A percentile compares a stretch with the other conserved stretches of the same genome.
These are phyloP conservation scores for Hypericum androsaemum DNA, from an alignment of 345 rosid genomes.

Conservation along the genomic window DNA sequence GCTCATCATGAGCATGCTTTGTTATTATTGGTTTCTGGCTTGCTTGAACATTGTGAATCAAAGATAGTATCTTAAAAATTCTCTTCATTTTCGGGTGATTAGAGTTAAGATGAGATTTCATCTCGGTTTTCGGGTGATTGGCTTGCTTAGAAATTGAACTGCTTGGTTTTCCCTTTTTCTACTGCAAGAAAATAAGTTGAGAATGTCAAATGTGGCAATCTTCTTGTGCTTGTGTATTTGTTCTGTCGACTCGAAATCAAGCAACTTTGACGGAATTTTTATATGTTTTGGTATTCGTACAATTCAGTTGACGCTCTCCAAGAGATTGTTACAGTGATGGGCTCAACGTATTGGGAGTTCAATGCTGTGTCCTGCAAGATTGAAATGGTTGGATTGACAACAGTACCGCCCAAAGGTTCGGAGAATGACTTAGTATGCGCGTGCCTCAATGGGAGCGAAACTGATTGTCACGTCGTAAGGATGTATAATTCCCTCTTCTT, in stretches of 20 bases:
- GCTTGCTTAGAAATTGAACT: too few relatives aligned
- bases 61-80: too few relatives aligned
- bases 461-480: slow-evolving; percentile 38
- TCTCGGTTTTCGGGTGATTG: too few relatives aligned
- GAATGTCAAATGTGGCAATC: too few relatives aligned
- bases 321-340: slow-evolving; percentile 30
- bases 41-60: too few relatives aligned
- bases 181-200: too few relatives aligned
- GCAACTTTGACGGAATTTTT: slow-evolving; percentile 9
- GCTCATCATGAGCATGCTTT: too few relatives aligned
- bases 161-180: too few relatives aligned
- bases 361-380: slow-evolving; percentile 30
- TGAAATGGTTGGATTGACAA: slow-evolving; percentile 20
- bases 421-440: slow-evolving; percentile 31
- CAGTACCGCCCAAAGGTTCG: slow-evolving; percentile 22
- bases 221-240: background rate
- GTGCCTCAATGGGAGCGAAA: slow-evolving; percentile 27
- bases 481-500: slow-evolving; percentile 31
- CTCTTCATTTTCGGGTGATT: too few relatives aligned
- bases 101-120: too few relatives aligned
- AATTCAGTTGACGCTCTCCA: slow-evolving; percentile 37
- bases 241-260: background rate
- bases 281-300: slow-evolving; percentile 10
- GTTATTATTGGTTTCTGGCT: too few relatives aligned
- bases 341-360: slow-evolving; percentile 37